A percentile compares a stretch with the other conserved stretches of the same genome.
Conservation (phyloP, 2,329 filamentous ascomycete genomes). For the Colletotrichum salicis region DNA sequence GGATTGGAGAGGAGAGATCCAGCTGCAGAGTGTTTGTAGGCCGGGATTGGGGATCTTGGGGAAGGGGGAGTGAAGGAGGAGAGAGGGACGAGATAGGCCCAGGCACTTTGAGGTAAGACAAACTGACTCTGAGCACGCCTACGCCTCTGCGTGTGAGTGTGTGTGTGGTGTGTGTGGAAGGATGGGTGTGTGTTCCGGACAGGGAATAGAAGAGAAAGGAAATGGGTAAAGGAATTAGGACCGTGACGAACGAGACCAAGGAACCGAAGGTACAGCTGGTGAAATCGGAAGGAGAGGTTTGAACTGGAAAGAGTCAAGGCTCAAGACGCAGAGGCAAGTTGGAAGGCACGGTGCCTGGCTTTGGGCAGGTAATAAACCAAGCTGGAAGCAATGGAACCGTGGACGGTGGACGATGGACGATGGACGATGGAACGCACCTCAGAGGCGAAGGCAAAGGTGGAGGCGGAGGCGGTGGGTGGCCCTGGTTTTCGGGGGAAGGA, state of each 20-base stretch:
- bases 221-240: not conserved
- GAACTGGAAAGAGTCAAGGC: conserved; percentile 13
- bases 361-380: conserved; percentile 12
- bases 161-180: not conserved
- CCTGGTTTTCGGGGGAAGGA: not conserved
- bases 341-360: conserved; percentile 1
- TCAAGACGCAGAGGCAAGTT: conserved; percentile 10
- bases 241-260: conserved; percentile 1
- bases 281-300: not conserved
- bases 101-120: conserved; percentile 26
- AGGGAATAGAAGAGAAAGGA: not conserved
- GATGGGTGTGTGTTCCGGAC: not conserved
- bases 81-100: conserved; percentile 22
- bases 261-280: not conserved
- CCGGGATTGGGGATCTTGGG: conserved; percentile 28
- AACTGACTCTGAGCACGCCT: conserved; percentile 3
- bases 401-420: too few relatives aligned
- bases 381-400: not conserved
- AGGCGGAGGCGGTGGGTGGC: not conserved
- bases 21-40: conserved; percentile 22
- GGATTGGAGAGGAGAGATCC: conserved; percentile 18
- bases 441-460: not conserved
- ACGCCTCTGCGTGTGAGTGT: not conserved
- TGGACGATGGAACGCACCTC: too few relatives aligned
- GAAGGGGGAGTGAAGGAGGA: conserved; percentile 9